These are phyloP conservation scores for Nepenthes mirabilis DNA, from an alignment of 148 eudicot species.

Conservation along the genomic window DNA sequence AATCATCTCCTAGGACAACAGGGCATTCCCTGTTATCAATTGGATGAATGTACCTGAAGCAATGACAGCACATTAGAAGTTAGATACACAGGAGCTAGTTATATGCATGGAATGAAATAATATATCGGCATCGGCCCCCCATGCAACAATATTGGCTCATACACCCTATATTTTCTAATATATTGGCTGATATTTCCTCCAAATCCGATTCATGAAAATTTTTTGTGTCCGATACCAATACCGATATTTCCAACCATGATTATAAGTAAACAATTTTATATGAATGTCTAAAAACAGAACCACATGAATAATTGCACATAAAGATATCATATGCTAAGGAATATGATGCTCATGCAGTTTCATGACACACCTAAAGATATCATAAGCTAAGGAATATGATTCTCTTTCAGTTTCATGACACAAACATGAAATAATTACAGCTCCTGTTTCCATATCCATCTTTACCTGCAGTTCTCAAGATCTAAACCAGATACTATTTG, in stretches of 20 bases:
- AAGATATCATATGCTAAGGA: no score
- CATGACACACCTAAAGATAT: not conserved
- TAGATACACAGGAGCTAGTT: not conserved
- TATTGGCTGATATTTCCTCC: no score
- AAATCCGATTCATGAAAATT: no score
- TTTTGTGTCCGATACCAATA: no score
- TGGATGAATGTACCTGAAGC: slow-evolving; percentile 71
- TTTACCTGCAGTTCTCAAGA: slow-evolving; percentile 62
- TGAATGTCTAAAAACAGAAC: not conserved
- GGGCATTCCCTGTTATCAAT: slow-evolving; percentile 70
- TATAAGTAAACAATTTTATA: not conserved
- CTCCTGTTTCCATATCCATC: slow-evolving; percentile 11
- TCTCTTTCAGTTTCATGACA: not conserved
- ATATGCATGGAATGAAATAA: no score
- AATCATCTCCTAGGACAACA: slow-evolving; percentile 90
- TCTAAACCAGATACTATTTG: slow-evolving; percentile 58
- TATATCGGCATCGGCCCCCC: no score
- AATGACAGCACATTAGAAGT: not conserved
- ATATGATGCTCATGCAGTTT: not conserved
- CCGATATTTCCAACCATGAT: not conserved
- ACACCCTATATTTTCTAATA: no score
- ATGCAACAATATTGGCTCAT: no score
- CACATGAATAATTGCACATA: no score
- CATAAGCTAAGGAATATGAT: not conserved
- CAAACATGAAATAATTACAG: not conserved